Percentiles rank a stretch among this genome's conserved stretches.
phyloP scores from a whole-genome alignment of 345 rosid species.

The Eucalyptus victrix region DNA sequence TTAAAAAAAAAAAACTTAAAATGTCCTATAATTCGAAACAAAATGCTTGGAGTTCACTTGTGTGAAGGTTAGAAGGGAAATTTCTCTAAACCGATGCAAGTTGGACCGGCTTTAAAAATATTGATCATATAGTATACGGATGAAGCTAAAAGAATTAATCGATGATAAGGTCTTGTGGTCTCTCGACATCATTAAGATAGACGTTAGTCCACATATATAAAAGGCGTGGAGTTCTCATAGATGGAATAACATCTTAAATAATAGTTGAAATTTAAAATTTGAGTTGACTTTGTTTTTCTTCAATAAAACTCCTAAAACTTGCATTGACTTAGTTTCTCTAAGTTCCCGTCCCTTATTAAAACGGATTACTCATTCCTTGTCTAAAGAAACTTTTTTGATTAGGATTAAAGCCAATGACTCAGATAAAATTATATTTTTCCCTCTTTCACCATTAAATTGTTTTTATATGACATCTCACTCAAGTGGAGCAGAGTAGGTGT shows the following conservation, averaged over 20 bases:
- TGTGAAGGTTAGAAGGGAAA: neutral
- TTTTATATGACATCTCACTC: neutral
- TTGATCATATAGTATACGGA: neutral
- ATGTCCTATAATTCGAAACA: neutral
- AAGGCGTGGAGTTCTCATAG: neutral
- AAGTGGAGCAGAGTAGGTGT: neutral
- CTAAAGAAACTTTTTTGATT: neutral
- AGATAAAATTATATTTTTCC: neutral
- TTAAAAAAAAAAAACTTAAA: neutral
- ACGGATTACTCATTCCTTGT: neutral
- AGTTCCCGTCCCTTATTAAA: neutral
- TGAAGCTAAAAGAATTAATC: neutral
- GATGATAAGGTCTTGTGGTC: neutral
- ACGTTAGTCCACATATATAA: neutral
- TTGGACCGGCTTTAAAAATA: neutral
- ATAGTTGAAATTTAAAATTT: neutral
- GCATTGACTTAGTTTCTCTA: neutral
- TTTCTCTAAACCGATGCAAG: neutral
- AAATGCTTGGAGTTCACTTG: neutral
- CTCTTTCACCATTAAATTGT: neutral
- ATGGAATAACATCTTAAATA: neutral
- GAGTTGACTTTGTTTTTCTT: neutral
- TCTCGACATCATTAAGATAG: neutral
- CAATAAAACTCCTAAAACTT: neutral
- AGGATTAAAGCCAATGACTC: neutral